phyloP scores from a whole-genome alignment of 2,329 filamentous ascomycete genomes.

The Scopulariopsis brevicaulis region DNA sequence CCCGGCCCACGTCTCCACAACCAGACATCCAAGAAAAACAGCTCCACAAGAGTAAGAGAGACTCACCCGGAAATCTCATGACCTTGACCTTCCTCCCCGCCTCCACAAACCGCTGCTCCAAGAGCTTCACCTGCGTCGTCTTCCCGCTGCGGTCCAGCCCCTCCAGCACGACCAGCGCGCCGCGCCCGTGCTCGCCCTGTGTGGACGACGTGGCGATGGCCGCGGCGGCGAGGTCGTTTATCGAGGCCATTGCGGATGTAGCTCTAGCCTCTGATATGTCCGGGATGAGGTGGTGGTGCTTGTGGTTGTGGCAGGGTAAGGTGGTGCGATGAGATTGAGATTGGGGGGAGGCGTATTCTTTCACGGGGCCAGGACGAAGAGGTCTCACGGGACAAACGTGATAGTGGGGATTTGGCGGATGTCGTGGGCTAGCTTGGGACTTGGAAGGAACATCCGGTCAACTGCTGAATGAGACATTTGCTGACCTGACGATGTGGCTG shows the following conservation, averaged over 20 bases:
- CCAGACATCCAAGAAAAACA: background rate
- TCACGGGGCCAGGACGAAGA: no score
- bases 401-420: no score
- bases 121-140: conserved; percentile 71
- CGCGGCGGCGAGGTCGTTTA: conserved; percentile 36
- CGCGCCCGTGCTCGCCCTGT: conserved; percentile 28
- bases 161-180: conserved; percentile 74
- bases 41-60: background rate
- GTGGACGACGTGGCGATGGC: conserved; percentile 29
- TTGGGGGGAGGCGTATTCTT: no score
- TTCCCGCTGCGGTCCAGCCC: conserved; percentile 86
- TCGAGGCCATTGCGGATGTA: conserved; percentile 29
- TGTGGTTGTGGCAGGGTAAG: background rate
- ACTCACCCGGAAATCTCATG: conserved; percentile 46
- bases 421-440: no score
- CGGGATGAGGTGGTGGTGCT: background rate
- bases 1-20: background rate
- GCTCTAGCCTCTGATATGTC: background rate
- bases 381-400: no score
- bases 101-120: conserved; percentile 44
- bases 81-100: conserved; percentile 36
- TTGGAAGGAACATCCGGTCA: no score
- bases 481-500: no score
- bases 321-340: no score
- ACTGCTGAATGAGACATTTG: no score